These are phyloP conservation scores for Ceratocystis cacaofunesta DNA, from an alignment of 2,329 filamentous ascomycete genomes.

Conservation along the genomic window DNA sequence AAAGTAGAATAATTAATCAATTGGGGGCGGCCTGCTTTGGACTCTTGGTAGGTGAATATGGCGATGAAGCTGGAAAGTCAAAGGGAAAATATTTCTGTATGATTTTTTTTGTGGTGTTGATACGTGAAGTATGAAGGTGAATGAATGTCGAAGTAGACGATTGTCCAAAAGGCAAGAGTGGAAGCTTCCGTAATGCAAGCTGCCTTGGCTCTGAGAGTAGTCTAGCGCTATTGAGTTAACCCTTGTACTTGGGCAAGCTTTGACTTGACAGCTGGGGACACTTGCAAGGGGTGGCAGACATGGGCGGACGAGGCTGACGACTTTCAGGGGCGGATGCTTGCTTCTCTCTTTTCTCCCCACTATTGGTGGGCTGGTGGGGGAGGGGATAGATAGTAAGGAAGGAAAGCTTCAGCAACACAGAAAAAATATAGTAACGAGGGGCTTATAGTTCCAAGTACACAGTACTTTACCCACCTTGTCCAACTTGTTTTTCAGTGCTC, in stretches of 20 bases:
- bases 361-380: not conserved
- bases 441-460: not conserved
- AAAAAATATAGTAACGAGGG: not conserved
- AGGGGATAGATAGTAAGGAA: not conserved
- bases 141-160: not conserved
- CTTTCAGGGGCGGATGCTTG: not conserved
- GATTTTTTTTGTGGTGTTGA: not conserved
- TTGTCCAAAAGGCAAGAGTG: not conserved
- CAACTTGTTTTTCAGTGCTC: no score
- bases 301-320: not conserved
- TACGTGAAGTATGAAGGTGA: not conserved
- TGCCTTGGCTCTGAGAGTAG: constrained; percentile 9
- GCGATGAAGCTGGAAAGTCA: not conserved
- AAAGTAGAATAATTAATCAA: not conserved
- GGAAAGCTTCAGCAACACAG: not conserved
- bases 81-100: not conserved
- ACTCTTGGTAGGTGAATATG: no score
- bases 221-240: not conserved
- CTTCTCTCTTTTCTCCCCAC: not conserved
- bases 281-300: not conserved
- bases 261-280: not conserved
- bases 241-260: not conserved
- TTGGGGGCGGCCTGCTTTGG: not conserved
- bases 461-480: not conserved
- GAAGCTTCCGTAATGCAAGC: constrained; percentile 16